Base-by-base conservation (phyloP, 345 rosid species). In the Euphorbia lathyris region DNA sequence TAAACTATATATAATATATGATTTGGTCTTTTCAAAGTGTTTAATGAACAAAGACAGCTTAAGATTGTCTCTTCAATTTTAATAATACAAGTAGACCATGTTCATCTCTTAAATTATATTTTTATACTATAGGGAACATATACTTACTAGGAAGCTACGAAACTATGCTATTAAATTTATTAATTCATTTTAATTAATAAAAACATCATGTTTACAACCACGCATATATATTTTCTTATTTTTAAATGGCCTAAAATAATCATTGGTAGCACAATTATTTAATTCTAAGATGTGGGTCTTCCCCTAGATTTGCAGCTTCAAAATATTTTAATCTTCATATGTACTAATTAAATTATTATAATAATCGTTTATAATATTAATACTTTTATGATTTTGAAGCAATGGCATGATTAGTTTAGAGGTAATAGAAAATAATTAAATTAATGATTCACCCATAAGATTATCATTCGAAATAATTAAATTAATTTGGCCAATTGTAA, bases 41-140 rank as follows among this genome's bases (percentile, higher is more conserved):
- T 38, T 5, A 55, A 38, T 26, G 29, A 67, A 58, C 26, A 59
- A 64, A 74, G 72, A 67, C 69, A 77, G 69, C 67, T 45, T 36
- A 61, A 56, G 13, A 23, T 19, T 23, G 72, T 76, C 58, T 40
- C 47, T 14, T 68, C 7, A 25, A 63, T 17, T 43, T 58, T 25
- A 45, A 22, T 55, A 74, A 66, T 66, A 43, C 52, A 76, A 79
- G 83, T 71, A 34, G 85, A 59, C 80, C 85, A 84, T 17, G 85
- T 84, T 81, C 63, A 20, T 63, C 63, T 23, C 68, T 48, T 43
- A 57, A 11, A 57, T 12, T 16, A 58, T 5, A 40, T 55, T 29
- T 34, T 51, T 13, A 52, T 59, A 30, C 77, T 61, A 58, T 9
- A 4, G 75, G 73, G 77, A 58, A 72, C 79, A 76, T 20, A 62